Evolutionary conservation across 139 green algal species (phyloP).

Genomic region (Mychonastes homosphaera): DNA sequence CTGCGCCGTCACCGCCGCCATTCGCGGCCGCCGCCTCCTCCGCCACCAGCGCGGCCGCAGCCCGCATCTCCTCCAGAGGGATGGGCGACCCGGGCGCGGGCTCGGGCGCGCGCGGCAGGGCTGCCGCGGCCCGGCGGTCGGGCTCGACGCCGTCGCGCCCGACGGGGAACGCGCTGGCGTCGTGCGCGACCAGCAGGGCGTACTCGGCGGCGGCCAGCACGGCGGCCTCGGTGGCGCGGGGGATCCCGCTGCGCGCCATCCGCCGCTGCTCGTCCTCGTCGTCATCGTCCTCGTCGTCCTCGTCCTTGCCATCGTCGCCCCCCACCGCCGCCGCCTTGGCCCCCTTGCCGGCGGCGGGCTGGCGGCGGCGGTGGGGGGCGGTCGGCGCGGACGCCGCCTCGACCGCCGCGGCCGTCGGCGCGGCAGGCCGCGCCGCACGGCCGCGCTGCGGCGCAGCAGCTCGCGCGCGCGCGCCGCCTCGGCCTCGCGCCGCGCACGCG

Average conservation of each 20-base stretch:
- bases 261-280: not conserved
- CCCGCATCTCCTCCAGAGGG: no score
- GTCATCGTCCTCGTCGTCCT: no score
- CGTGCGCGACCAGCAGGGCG: not conserved
- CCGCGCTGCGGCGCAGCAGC: conserved; percentile 18
- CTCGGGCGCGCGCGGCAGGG: no score
- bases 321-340: not conserved
- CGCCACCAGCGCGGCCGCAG: no score
- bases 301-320: no score
- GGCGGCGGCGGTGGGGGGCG: not conserved
- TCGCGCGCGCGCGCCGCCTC: conserved; percentile 39
- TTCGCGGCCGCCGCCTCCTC: no score
- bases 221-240: not conserved
- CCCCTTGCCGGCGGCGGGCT: not conserved
- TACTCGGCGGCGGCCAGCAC: not conserved
- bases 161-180: no score
- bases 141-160: no score
- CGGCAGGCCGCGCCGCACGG: conserved; percentile 15
- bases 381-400: not conserved
- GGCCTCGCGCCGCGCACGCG: conserved; percentile 31
- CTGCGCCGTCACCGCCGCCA: no score
- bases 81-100: no score
- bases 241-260: not conserved
- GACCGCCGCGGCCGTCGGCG: not conserved
- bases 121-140: no score